Evolutionary conservation across 331 rosid genomes (phyloP).

Genomic region (Acacia pycnantha): DNA sequence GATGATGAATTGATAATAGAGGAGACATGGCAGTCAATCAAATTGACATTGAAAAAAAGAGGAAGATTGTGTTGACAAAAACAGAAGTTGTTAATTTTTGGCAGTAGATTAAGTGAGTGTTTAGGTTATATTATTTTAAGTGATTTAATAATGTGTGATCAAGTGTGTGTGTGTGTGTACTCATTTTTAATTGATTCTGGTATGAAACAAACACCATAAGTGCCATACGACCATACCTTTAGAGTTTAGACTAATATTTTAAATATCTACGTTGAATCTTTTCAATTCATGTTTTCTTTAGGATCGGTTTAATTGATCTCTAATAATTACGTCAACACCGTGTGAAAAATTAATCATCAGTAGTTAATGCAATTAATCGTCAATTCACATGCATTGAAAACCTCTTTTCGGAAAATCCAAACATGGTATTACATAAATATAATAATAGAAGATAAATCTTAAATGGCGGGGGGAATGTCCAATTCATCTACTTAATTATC

Average conservation of each 20-base stretch:
- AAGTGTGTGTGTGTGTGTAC: too few relatives aligned
- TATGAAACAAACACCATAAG: too few relatives aligned
- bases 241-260: too few relatives aligned
- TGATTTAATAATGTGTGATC: too few relatives aligned
- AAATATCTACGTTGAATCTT: neutral
- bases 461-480: neutral
- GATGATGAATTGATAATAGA: neutral
- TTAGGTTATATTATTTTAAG: neutral
- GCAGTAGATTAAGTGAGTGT: neutral
- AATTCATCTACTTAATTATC: neutral
- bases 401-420: neutral
- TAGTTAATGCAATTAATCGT: neutral
- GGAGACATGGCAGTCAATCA: neutral
- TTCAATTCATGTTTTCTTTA: neutral
- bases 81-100: neutral
- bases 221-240: too few relatives aligned
- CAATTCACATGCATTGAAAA: neutral
- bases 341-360: too few relatives aligned
- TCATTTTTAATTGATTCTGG: too few relatives aligned
- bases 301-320: neutral
- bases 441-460: neutral
- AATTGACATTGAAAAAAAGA: neutral
- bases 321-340: too few relatives aligned
- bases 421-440: neutral
- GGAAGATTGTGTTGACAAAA: neutral